Conservation (phyloP, 306 rosid genomes). For the Cicer judaicum region DNA sequence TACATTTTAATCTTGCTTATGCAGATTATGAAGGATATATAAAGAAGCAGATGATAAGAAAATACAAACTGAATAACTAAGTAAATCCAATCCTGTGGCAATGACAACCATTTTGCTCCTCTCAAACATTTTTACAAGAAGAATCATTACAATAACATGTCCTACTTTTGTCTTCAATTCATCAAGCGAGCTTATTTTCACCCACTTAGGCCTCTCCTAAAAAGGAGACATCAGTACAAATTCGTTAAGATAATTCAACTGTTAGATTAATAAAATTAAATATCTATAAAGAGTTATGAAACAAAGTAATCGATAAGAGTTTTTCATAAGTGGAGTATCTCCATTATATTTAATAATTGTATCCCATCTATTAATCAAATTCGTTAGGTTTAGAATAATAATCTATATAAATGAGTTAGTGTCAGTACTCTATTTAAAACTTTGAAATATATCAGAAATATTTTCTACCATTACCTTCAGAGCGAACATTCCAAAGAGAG, state of each 20-base stretch:
- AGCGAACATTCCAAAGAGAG: slow-evolving; percentile 96
- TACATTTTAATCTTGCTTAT: slow-evolving; percentile 59
- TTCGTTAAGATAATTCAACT: slow-evolving; percentile 3
- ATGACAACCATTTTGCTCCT: slow-evolving; percentile 94
- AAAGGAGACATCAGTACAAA: not conserved
- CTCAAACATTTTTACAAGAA: slow-evolving; percentile 96
- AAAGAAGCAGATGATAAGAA: slow-evolving; percentile 92
- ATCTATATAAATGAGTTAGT: too few species aligned
- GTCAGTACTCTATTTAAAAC: too few species aligned
- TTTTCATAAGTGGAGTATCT: not conserved
- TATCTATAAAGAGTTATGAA: not conserved
- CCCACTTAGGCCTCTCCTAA: slow-evolving; percentile 91
- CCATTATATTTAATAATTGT: too few species aligned
- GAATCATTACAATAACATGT: slow-evolving; percentile 96
- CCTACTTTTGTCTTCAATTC: slow-evolving; percentile 97
- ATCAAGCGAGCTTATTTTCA: slow-evolving; percentile 93
- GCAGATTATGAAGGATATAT: slow-evolving; percentile 92
- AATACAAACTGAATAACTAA: slow-evolving; percentile 84
- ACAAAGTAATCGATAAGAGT: not conserved
- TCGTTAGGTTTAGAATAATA: too few species aligned
- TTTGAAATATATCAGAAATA: too few species aligned
- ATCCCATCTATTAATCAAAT: too few species aligned
- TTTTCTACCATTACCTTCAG: slow-evolving; percentile 62
- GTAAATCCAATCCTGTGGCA: slow-evolving; percentile 79
- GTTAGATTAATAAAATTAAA: not conserved